Base-by-base conservation (phyloP, 2,329 filamentous ascomycete genomes). In the Alternaria sp. region DNA sequence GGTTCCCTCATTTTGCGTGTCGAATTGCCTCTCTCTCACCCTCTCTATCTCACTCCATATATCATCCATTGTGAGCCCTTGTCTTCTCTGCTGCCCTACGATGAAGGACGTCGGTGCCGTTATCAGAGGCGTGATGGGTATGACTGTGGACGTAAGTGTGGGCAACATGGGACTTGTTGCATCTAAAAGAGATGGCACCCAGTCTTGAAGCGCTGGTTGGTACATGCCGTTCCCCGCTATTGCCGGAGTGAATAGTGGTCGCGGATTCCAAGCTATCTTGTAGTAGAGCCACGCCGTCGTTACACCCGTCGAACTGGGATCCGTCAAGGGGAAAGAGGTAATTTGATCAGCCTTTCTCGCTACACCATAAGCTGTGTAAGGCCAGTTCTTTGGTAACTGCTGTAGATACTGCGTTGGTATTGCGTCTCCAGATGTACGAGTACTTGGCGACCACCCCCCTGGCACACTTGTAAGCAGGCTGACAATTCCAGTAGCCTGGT, bases 301-400 rank as follows among this genome's bases (percentile, higher is more conserved):
- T 20, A 18, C n/a, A 38, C 48, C 48, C 24, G 28, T 57, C n/a
- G n/a, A 42, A 24, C n/a, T 38, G 14, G 20, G 7, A 12, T 49
- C 1, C 3, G 32, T 49, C 11, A 66, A 28, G 5, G 59, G 32
- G 16, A 26, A 57, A 3, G 46, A 58, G 8, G 59, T 52, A 30
- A 24, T 54, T 14, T 20, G n/a, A 11, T 39, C 32, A 2, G 39
- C 24, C 14, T 43, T 32, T 11, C 54, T 20, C 2, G 32, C 51
- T 7, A 49, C 38, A 24, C 43, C 57, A 18, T 61, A 61, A 5
- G 8, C 18, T 11, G 62, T 63, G 22, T 67, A 67, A 6, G 65
- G 62, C 65, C 65, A 65, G 26, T 51, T 20, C 12, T 20, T 5
- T 5, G 61, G 63, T 6, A 64, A 4, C 38, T 68, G 63, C 3